These are phyloP conservation scores for Ceriops zippeliana DNA, from an alignment of 345 rosid genomes.

Conservation along the genomic window DNA sequence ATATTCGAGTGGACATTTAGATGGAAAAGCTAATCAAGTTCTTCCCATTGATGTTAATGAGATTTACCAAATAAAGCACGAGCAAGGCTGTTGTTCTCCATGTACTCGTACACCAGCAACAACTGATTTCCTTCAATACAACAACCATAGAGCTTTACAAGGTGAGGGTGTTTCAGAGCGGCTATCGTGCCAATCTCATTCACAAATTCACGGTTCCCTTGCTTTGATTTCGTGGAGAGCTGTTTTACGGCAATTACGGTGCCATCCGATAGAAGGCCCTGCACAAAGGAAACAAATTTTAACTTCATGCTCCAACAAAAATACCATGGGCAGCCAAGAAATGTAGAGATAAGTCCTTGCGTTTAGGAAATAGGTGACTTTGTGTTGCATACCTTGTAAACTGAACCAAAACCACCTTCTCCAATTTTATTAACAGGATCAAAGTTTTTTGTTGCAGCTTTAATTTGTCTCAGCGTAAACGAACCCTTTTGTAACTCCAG, in stretches of 20 bases:
- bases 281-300: not conserved
- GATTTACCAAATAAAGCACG: conserved; percentile 15
- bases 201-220: conserved; percentile 17
- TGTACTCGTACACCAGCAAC: conserved; percentile 16
- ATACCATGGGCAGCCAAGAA: not conserved
- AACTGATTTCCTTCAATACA: conserved; percentile 17
- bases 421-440: conserved; percentile 30
- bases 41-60: not conserved
- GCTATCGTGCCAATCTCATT: conserved; percentile 20
- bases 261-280: conserved; percentile 18
- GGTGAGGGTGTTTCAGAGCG: conserved; percentile 18
- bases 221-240: conserved; percentile 13
- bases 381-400: conserved; percentile 25
- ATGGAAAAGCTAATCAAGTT: not conserved
- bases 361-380: not conserved
- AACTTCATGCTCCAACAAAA: not conserved
- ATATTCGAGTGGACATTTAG: too few relatives aligned
- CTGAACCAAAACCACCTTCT: conserved; percentile 40
- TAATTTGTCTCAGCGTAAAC: conserved; percentile 8
- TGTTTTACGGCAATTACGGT: conserved; percentile 13
- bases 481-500: conserved; percentile 24
- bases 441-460: conserved; percentile 31
- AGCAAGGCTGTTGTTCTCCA: conserved; percentile 20
- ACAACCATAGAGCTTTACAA: conserved; percentile 15
- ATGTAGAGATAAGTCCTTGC: not conserved